These are phyloP conservation scores for Tulasnella calospora DNA, from an alignment of 768 basidiomycete species.

Conservation along the genomic window DNA sequence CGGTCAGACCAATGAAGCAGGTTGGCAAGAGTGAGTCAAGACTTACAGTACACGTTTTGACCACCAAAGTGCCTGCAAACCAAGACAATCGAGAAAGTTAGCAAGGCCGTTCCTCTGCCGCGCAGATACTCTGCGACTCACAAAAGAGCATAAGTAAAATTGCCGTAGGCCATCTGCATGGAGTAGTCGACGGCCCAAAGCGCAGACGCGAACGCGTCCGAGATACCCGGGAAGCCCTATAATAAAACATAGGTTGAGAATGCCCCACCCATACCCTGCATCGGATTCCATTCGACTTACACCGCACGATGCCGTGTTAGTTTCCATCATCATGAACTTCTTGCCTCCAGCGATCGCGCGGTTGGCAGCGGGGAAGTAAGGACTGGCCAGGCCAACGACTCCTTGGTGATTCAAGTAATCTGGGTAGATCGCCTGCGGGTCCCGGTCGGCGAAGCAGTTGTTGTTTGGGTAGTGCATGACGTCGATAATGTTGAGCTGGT, in stretches of 20 bases:
- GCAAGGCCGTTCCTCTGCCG: neutral
- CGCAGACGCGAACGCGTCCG: constrained; percentile 48
- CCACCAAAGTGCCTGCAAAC: constrained; percentile 38
- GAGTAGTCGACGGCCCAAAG: constrained; percentile 52
- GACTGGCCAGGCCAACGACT: constrained; percentile 6
- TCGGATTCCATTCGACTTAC: constrained; percentile 32
- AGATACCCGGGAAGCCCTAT: constrained; percentile 48
- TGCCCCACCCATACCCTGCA: constrained; percentile 33
- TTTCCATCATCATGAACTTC: constrained; percentile 63
- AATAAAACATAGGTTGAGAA: constrained; percentile 36
- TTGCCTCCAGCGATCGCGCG: constrained; percentile 38
- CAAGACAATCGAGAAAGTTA: neutral
- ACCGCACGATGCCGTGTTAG: constrained; percentile 53
- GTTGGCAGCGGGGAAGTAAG: constrained; percentile 10
- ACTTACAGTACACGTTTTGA: constrained; percentile 24
- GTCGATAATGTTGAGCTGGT: constrained; percentile 16
- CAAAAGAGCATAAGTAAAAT: constrained; percentile 40
- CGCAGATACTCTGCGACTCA: neutral
- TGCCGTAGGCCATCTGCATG: constrained; percentile 47
- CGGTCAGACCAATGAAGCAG: neutral
- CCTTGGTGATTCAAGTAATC: constrained; percentile 15
- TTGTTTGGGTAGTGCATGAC: constrained; percentile 24
- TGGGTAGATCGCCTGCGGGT: constrained; percentile 14
- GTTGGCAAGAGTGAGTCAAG: neutral
- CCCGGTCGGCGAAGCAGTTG: constrained; percentile 15